Conservation (phyloP, 225 moss, liverwort and hornwort species). For the Sphagnum contortum region DNA sequence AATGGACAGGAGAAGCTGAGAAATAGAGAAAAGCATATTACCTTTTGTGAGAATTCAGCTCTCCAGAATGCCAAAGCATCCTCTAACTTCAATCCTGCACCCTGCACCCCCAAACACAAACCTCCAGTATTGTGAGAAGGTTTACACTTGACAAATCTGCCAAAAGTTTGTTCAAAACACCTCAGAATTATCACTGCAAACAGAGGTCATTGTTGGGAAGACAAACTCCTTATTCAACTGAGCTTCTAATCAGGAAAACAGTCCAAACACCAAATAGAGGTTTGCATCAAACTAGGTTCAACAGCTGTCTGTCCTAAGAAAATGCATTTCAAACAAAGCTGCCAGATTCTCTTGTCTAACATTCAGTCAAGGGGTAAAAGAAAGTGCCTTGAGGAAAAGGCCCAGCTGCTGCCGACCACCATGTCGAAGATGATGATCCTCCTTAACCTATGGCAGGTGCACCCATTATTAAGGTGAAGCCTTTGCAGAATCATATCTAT, state of each 20-base stretch:
- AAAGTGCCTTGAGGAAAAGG: conserved; percentile 59
- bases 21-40: not conserved
- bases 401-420: conserved; percentile 95
- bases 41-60: conserved; percentile 47
- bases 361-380: too few relatives aligned
- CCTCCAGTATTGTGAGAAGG: not conserved
- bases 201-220: too few relatives aligned
- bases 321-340: too few relatives aligned
- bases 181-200: too few relatives aligned
- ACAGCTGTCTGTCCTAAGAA: too few relatives aligned
- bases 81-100: conserved; percentile 78
- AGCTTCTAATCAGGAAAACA: too few relatives aligned
- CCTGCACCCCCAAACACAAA: conserved; percentile 18
- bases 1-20: not conserved
- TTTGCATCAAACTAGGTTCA: too few relatives aligned
- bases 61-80: conserved; percentile 90
- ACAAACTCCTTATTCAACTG: too few relatives aligned
- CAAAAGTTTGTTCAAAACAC: not conserved
- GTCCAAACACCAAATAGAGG: too few relatives aligned
- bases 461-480: not conserved
- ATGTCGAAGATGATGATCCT: conserved; percentile 81
- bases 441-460: conserved; percentile 29
- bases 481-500: too few relatives aligned
- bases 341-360: too few relatives aligned
- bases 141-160: not conserved